Evolutionary conservation across 2,329 filamentous ascomycete genomes (phyloP).

Genomic region (Cercospora sojina): DNA sequence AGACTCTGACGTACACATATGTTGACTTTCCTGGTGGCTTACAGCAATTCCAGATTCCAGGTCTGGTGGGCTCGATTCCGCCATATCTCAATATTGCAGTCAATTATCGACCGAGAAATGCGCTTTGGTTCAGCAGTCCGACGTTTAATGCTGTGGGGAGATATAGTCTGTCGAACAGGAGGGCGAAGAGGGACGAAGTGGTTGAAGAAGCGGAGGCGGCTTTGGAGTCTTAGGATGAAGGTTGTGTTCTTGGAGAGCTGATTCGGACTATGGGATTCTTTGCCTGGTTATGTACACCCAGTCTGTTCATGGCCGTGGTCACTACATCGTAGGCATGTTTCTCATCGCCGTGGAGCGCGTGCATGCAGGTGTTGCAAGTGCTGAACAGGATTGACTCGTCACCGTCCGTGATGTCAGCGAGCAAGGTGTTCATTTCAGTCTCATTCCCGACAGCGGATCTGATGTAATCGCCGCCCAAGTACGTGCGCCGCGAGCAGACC

Average conservation of each 20-base stretch:
- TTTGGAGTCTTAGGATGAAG: neutral
- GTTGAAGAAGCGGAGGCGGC: neutral
- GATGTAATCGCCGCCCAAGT: too few relatives aligned
- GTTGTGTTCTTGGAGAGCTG: neutral
- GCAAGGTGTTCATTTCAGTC: too few relatives aligned
- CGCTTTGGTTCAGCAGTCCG: conserved; percentile 18
- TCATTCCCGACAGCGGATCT: too few relatives aligned
- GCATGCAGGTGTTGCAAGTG: neutral
- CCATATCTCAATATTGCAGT: conserved; percentile 21
- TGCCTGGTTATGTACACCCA: too few relatives aligned
- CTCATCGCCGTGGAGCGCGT: too few relatives aligned
- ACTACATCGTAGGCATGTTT: too few relatives aligned
- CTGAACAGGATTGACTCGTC: neutral
- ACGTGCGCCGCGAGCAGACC: too few relatives aligned
- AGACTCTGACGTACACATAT: conserved; percentile 17
- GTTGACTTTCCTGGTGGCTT: conserved; percentile 19
- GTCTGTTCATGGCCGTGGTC: too few relatives aligned
- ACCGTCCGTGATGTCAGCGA: too few relatives aligned
- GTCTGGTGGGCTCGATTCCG: conserved; percentile 14
- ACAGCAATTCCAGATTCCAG: conserved; percentile 2
- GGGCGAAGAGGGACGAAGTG: neutral
- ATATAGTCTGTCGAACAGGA: conserved; percentile 1
- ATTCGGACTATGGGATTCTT: too few relatives aligned
- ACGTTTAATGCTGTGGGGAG: conserved; percentile 9
- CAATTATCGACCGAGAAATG: conserved; percentile 20